Percentiles rank a stretch among this genome's conserved stretches.
Evolutionary conservation across 2,329 filamentous ascomycete genomes (phyloP).

Genomic region (Diaporthe destruens): DNA sequence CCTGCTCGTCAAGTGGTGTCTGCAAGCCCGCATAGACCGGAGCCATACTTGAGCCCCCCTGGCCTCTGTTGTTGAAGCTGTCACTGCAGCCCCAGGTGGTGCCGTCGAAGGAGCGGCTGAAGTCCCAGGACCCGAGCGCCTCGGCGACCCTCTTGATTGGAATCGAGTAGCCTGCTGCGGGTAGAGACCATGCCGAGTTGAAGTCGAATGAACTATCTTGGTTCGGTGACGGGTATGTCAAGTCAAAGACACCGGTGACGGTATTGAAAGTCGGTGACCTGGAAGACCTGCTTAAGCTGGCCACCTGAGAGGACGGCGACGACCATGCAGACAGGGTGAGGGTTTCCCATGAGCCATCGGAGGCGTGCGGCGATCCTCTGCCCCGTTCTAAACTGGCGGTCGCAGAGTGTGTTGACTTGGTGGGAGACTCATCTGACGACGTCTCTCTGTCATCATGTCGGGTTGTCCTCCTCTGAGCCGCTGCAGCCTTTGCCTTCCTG

Average conservation of each 20-base stretch:
- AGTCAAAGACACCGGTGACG: constrained; percentile 16
- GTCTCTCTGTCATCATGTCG: constrained; percentile 7
- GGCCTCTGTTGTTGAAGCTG: background rate
- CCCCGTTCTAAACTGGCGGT: background rate
- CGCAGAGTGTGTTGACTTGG: background rate
- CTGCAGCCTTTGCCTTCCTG: constrained; percentile 40
- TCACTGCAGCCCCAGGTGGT: constrained; percentile 17
- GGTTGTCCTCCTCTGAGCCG: constrained; percentile 30
- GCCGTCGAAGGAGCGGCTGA: constrained; percentile 38
- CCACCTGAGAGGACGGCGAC: constrained; percentile 16
- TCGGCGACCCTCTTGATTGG: constrained; percentile 24
- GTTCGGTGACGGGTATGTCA: background rate
- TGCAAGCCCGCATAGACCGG: constrained; percentile 34
- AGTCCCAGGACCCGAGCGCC: constrained; percentile 22
- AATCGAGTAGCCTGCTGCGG: constrained; percentile 11
- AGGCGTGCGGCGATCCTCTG: constrained; percentile 14
- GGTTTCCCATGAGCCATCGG: constrained; percentile 29
- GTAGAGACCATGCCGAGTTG: constrained; percentile 24
- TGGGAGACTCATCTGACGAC: constrained; percentile 26
- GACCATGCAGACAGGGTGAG: constrained; percentile 25
- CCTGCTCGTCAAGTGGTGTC: constrained; percentile 46
- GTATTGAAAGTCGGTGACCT: background rate
- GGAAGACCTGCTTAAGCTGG: constrained; percentile 5
- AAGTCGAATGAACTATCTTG: constrained; percentile 29
- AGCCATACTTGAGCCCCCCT: background rate